Conservation (phyloP, 805 yeast genomes). For the Blastobotrys terrestris region DNA sequence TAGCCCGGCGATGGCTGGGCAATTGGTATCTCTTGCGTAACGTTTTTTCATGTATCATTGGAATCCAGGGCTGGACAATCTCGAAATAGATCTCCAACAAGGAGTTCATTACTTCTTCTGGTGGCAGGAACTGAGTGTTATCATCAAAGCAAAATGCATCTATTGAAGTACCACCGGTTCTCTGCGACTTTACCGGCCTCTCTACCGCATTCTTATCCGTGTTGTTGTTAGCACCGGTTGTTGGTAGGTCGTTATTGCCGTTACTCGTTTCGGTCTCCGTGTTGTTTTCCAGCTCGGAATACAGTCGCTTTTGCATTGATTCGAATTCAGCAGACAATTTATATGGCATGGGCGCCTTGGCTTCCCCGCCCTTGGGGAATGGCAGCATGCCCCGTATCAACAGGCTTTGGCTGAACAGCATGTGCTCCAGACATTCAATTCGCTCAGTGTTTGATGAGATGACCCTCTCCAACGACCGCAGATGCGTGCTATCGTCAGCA, state of each 20-base stretch:
- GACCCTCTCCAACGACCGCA: neutral
- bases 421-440: slow-evolving; percentile 1
- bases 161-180: neutral
- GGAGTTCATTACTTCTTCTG: slow-evolving; percentile 5
- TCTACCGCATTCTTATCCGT: neutral
- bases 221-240: neutral
- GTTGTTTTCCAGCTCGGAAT: neutral
- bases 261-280: neutral
- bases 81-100: slow-evolving; percentile 6
- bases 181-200: neutral
- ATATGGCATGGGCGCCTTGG: neutral
- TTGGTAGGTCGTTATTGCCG: neutral
- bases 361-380: neutral
- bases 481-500: neutral
- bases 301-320: neutral
- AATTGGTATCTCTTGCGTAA: neutral
- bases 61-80: slow-evolving; percentile 11
- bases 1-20: neutral
- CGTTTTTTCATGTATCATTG: slow-evolving; percentile 7
- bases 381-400: neutral
- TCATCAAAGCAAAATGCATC: neutral
- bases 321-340: neutral
- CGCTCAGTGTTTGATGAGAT: neutral
- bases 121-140: slow-evolving; percentile 1
- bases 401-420: slow-evolving; percentile 1